phyloP scores from a whole-genome alignment of 345 rosid species.

The Eucalyptus erythrocorys region DNA sequence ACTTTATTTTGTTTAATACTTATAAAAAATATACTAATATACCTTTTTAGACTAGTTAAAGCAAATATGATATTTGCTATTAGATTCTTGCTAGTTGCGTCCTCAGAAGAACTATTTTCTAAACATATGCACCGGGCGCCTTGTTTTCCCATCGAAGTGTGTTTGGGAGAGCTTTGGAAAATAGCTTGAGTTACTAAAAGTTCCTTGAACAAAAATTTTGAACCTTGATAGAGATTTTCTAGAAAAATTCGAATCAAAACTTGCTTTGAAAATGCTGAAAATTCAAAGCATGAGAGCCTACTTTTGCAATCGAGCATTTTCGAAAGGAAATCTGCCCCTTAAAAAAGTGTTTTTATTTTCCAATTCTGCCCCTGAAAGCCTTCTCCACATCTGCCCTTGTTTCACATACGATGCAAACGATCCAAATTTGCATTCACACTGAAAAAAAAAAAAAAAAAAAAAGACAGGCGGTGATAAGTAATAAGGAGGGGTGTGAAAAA shows the following conservation, averaged over 20 bases:
- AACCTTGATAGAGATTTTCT: not conserved
- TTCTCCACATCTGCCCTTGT: not conserved
- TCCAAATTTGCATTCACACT: not conserved
- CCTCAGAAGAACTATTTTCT: not conserved
- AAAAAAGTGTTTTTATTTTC: not conserved
- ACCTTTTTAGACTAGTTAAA: not conserved
- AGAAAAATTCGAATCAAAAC: not conserved
- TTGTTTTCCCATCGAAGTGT: not conserved
- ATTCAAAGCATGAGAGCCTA: not conserved
- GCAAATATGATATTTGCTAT: not conserved
- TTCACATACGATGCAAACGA: not conserved
- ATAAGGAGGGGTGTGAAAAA: no score
- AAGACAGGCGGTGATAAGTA: not conserved
- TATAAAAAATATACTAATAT: accelerated
- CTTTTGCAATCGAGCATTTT: not conserved
- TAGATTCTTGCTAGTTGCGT: not conserved
- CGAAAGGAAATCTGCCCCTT: not conserved
- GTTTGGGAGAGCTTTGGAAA: not conserved
- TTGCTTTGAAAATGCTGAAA: not conserved
- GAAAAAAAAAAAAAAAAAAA: not conserved
- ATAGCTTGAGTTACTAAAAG: not conserved
- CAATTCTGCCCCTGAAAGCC: not conserved
- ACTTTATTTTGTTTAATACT: not conserved
- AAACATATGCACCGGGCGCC: not conserved
- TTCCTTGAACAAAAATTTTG: not conserved